These are phyloP conservation scores for Meira nashicola DNA, from an alignment of 1,284 basidiomycete species.

Conservation along the genomic window DNA sequence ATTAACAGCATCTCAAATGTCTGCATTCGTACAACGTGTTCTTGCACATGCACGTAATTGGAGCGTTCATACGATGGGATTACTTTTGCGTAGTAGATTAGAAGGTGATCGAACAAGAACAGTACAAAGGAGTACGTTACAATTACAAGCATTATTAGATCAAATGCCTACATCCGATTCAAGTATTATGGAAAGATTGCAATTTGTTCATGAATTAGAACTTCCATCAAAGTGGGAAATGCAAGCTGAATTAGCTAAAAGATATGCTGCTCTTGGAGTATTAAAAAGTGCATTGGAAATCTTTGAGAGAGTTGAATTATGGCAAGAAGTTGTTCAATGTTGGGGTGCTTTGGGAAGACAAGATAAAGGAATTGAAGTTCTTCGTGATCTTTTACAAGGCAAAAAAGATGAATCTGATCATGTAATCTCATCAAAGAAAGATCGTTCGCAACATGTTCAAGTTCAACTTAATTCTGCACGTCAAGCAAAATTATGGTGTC, in stretches of 20 bases:
- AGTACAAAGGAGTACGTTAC: conserved; percentile 46
- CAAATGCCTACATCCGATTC: conserved; percentile 52
- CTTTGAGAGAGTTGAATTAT: conserved; percentile 47
- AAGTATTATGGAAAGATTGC: conserved; percentile 48
- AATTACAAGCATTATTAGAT: conserved; percentile 51
- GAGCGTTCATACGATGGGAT: conserved; percentile 52
- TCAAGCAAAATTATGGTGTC: conserved; percentile 89
- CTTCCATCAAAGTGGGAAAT: conserved; percentile 50
- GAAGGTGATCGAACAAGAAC: conserved; percentile 47
- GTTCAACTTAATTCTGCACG: conserved; percentile 57
- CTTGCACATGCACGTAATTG: conserved; percentile 47
- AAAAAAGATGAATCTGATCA: conserved; percentile 45
- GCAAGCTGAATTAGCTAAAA: conserved; percentile 46
- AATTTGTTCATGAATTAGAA: conserved; percentile 45
- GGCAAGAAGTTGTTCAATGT: conserved; percentile 51
- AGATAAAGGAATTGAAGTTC: conserved; percentile 42
- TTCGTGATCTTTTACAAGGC: conserved; percentile 42
- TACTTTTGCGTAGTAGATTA: conserved; percentile 47
- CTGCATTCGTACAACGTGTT: conserved; percentile 45
- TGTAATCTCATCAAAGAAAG: conserved; percentile 20
- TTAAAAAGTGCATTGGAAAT: conserved; percentile 49
- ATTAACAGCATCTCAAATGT: conserved; percentile 47
- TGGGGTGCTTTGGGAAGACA: conserved; percentile 41
- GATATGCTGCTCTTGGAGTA: conserved; percentile 45
- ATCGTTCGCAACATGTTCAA: background rate